phyloP scores from a whole-genome alignment of 495 filamentous ascomycete species.

The Evernia prunastri region DNA sequence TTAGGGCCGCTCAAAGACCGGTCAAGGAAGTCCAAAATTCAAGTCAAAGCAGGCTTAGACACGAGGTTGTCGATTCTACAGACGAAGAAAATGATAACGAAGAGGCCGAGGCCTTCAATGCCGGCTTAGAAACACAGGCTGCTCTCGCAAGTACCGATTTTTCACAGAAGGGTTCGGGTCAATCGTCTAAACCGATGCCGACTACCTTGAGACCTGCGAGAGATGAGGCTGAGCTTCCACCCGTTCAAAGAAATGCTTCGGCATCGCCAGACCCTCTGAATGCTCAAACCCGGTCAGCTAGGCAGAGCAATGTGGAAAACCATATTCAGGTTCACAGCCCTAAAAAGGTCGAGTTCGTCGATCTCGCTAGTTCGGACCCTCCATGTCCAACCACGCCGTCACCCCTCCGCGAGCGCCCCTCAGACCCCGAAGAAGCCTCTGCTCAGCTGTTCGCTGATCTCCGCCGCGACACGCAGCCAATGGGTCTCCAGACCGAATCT shows the following conservation, averaged over 20 bases:
- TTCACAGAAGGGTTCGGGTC: not conserved
- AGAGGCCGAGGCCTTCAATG: conserved; percentile 11
- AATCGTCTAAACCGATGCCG: not conserved
- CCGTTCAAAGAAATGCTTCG: not conserved
- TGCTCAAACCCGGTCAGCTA: not conserved
- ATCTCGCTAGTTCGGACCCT: not conserved
- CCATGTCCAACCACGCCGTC: not conserved
- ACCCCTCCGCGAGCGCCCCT: not conserved
- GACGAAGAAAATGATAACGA: conserved; percentile 16
- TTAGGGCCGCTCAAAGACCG: not conserved
- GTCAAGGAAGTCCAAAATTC: not conserved
- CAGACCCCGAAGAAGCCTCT: conserved; percentile 16
- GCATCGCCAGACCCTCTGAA: not conserved
- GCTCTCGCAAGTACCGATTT: not conserved
- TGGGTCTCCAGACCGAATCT: conserved; percentile 23
- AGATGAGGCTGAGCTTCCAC: no score
- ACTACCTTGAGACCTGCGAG: not conserved
- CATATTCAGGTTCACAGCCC: not conserved
- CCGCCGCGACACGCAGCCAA: conserved; percentile 12
- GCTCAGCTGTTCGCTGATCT: conserved; percentile 17
- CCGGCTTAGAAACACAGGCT: conserved; percentile 13
- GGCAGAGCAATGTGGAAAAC: not conserved
- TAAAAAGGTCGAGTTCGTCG: not conserved
- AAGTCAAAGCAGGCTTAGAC: not conserved
- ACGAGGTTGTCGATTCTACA: conserved; percentile 20